phyloP scores from a whole-genome alignment of 441 rosid genomes.

The Monsonia emarginata region DNA sequence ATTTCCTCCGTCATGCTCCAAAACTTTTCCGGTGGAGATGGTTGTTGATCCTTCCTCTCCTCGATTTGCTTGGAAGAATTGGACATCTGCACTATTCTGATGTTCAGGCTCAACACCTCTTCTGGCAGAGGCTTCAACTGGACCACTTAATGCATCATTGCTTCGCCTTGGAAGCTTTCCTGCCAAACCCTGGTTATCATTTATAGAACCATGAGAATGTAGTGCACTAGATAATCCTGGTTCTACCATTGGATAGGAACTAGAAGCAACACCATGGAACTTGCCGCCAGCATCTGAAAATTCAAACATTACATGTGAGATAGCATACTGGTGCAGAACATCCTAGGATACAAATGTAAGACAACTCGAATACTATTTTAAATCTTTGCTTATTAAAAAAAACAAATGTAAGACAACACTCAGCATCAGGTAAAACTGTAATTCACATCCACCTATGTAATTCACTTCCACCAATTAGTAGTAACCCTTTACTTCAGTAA shows the following conservation, averaged over 20 bases:
- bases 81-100: conserved; percentile 26
- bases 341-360: neutral
- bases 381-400: no score
- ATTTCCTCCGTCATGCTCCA: conserved; percentile 46
- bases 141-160: conserved; percentile 10
- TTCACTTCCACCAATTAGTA: neutral
- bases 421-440: neutral
- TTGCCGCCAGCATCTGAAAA: conserved; percentile 44
- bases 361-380: neutral
- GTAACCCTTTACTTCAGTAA: neutral
- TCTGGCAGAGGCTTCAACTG: neutral
- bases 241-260: conserved; percentile 33
- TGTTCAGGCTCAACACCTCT: conserved; percentile 15
- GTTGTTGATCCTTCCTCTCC: conserved; percentile 34
- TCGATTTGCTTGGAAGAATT: conserved; percentile 23
- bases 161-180: conserved; percentile 14
- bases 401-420: neutral
- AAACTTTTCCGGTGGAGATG: conserved; percentile 31
- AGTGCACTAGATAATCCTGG: conserved; percentile 30
- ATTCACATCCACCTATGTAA: no score
- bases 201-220: conserved; percentile 22
- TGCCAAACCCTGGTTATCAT: conserved; percentile 14
- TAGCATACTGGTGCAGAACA: conserved; percentile 2
- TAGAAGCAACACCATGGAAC: conserved; percentile 38
- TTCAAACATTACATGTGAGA: conserved; percentile 17